Evolutionary conservation across 1,284 basidiomycete genomes (phyloP).

Genomic region (Farysia itapuensis): DNA sequence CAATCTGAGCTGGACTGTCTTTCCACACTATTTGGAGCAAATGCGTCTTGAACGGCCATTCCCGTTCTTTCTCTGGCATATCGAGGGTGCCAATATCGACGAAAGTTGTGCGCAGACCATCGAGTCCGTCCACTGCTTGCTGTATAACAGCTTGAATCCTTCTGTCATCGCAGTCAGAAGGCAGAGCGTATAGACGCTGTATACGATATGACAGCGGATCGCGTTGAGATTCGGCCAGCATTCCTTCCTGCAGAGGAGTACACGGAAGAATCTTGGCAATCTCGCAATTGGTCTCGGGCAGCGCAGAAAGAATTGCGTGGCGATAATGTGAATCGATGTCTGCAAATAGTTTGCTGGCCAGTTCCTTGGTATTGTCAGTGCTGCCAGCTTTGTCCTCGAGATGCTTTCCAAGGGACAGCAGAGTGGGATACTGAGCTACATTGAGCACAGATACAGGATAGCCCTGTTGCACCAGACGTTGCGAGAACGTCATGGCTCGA

Average conservation of each 20-base stretch:
- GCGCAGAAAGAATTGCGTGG: conserved; percentile 9
- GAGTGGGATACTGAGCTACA: conserved; percentile 49
- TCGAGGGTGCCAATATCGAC: conserved; percentile 26
- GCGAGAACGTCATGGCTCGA: conserved; percentile 55
- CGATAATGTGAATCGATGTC: conserved; percentile 19
- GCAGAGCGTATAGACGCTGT: conserved; percentile 47
- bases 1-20: conserved; percentile 5
- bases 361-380: conserved; percentile 12
- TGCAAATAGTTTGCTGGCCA: conserved; percentile 10
- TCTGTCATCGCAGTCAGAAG: conserved; percentile 19
- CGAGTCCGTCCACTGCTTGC: conserved; percentile 17
- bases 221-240: conserved; percentile 52
- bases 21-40: conserved; percentile 37
- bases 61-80: neutral
- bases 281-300: conserved; percentile 2
- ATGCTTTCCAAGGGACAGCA: conserved; percentile 31
- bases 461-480: conserved; percentile 36
- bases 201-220: conserved; percentile 44
- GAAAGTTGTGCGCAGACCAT: conserved; percentile 50
- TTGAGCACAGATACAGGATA: conserved; percentile 54
- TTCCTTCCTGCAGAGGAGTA: conserved; percentile 50
- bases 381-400: conserved; percentile 24
- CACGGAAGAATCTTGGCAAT: conserved; percentile 34
- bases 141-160: conserved; percentile 20
- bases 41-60: conserved; percentile 32